Conservation (phyloP, 768 basidiomycete species). For the Rossbeevera mucosa region DNA sequence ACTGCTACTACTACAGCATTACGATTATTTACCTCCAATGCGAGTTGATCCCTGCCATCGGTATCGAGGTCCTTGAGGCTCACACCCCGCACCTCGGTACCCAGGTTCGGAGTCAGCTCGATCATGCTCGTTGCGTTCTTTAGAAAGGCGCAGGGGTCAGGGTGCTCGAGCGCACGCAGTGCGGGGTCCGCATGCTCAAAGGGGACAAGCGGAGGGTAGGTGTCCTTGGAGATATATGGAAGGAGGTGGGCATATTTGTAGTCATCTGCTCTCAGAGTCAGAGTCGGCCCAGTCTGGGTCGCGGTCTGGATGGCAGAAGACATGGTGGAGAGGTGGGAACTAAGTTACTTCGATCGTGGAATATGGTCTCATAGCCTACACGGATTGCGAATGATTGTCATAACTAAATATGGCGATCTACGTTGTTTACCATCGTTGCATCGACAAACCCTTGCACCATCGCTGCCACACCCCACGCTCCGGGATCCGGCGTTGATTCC, state of each 20-base stretch:
- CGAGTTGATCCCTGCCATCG: constrained; percentile 63
- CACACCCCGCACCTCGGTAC: constrained; percentile 68
- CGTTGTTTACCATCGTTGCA: too few species aligned
- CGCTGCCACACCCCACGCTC: constrained; percentile 49
- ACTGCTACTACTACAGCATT: constrained; percentile 1
- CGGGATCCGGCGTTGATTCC: constrained; percentile 42
- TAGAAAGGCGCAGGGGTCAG: constrained; percentile 67
- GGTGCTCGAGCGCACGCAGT: constrained; percentile 57
- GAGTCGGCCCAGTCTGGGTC: constrained; percentile 2
- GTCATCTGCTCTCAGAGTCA: constrained; percentile 5
- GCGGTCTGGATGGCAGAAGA: constrained; percentile 13
- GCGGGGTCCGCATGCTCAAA: constrained; percentile 81
- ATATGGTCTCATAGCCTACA: not conserved
- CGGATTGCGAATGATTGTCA: too few species aligned
- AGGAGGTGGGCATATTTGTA: constrained; percentile 71
- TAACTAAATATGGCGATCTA: too few species aligned
- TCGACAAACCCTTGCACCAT: constrained; percentile 37
- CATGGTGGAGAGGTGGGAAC: not conserved
- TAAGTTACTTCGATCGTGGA: not conserved
- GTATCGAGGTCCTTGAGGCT: constrained; percentile 57
- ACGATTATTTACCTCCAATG: constrained; percentile 49
- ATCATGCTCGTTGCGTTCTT: constrained; percentile 51
- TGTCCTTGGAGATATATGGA: constrained; percentile 57
- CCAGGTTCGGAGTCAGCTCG: constrained; percentile 70
- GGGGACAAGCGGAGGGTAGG: constrained; percentile 62